Evolutionary conservation across 768 basidiomycete species (phyloP).

Genomic region (Russula olivacea): DNA sequence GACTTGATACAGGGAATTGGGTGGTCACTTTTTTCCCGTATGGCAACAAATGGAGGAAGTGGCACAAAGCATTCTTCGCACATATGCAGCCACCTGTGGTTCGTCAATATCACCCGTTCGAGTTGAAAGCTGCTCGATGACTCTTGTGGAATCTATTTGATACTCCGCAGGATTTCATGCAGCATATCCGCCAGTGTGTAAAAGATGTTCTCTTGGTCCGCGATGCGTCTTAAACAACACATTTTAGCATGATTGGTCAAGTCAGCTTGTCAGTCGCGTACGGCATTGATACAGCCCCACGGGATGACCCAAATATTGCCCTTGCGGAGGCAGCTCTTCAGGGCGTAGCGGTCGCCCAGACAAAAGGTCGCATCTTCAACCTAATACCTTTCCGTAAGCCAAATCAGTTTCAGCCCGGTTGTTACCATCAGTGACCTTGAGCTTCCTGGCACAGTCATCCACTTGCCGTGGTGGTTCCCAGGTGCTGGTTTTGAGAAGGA

Average conservation of each 20-base stretch:
- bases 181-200: slow-evolving; percentile 35
- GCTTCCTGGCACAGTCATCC: slow-evolving; percentile 22
- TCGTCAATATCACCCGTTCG: slow-evolving; percentile 30
- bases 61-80: slow-evolving; percentile 38
- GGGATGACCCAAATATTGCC: slow-evolving; percentile 41
- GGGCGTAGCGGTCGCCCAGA: slow-evolving; percentile 31
- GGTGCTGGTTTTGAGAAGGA: slow-evolving; percentile 28
- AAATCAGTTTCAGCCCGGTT: neutral
- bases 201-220: neutral
- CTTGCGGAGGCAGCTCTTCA: slow-evolving; percentile 38
- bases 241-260: slow-evolving; percentile 31
- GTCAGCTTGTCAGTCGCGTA: slow-evolving; percentile 41
- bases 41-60: slow-evolving; percentile 37
- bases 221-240: neutral
- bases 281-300: slow-evolving; percentile 39
- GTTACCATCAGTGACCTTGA: neutral
- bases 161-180: slow-evolving; percentile 37
- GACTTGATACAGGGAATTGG: slow-evolving; percentile 39
- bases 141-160: slow-evolving; percentile 34
- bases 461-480: slow-evolving; percentile 31
- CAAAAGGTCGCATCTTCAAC: slow-evolving; percentile 45
- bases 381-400: slow-evolving; percentile 29
- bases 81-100: slow-evolving; percentile 37
- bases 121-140: slow-evolving; percentile 31
- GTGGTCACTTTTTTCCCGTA: slow-evolving; percentile 38